Evolutionary conservation across 2,329 filamentous ascomycete species (phyloP), one percentile per base, ranked within the genome.

Genomic region (Thielaviopsis musarum): DNA sequence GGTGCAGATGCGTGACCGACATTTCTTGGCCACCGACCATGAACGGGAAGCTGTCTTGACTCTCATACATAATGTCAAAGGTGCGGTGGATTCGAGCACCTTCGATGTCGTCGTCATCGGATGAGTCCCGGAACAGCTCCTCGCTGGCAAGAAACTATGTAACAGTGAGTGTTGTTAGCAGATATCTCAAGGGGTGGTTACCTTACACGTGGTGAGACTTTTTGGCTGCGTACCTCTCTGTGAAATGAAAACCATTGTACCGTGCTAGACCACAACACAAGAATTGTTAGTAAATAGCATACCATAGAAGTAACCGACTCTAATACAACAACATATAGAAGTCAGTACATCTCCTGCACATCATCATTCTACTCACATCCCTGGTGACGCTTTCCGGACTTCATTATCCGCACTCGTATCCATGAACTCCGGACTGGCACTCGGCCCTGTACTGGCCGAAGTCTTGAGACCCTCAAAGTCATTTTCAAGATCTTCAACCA

Each of bases 11-110:
- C 3, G 75, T 74, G 55, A 80, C 70, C 54, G 70, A 71, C 19
- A 70, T 66, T 17, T 67, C 67, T 10, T 71, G 67, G 28, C 74
- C 75, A 28, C 77, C 77, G 17, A 81, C 71, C 30, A 79, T 70
- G 64, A 83, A 81, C 2, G 79, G 79, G 61, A 83, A 82, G 56
- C 77, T 77, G 64, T 80, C 77, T 51, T 74, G 72, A 62, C 76
- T 74, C 52, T 72, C 72, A 64, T 80, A 82, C 75, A 82, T 81
- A 62, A 72, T 75, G 66, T 82, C 79, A 65, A 79, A 82, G 41
- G 79, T 79, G 62, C 77, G 72, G 64, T 82, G 77, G 28, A 82
- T 79, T 38, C 74, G 75, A 5, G 77, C 77, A 17, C 73, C 74
- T n/a, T 76, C 74, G 49, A 15, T 52, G 17, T 34, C 56, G 15